These are phyloP conservation scores for Epichloe coenophiala DNA, from an alignment of 2,329 filamentous ascomycete genomes.

Conservation along the genomic window DNA sequence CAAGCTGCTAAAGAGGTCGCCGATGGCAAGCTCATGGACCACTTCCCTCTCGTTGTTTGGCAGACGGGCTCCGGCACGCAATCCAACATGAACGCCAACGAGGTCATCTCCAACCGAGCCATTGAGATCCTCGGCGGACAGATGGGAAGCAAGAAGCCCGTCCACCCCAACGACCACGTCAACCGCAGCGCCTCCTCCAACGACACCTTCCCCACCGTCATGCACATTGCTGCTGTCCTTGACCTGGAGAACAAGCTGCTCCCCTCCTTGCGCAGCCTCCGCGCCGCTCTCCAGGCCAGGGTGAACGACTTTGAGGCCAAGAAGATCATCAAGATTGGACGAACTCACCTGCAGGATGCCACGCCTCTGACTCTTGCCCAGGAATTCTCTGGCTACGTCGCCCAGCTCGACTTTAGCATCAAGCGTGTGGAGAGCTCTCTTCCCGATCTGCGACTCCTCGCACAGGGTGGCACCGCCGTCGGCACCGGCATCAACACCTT, in stretches of 20 bases:
- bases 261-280: slow-evolving; percentile 74
- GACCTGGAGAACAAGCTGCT: slow-evolving; percentile 73
- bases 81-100: slow-evolving; percentile 99
- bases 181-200: slow-evolving; percentile 99
- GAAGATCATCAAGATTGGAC: slow-evolving; percentile 97
- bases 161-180: slow-evolving; percentile 98
- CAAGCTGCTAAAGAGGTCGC: slow-evolving; percentile 90
- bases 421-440: slow-evolving; percentile 72
- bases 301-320: slow-evolving; percentile 70
- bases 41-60: slow-evolving; percentile 98
- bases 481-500: slow-evolving; percentile 97
- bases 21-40: slow-evolving; percentile 82
- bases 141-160: slow-evolving; percentile 95
- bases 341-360: slow-evolving; percentile 94
- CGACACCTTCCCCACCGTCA: slow-evolving; percentile 98
- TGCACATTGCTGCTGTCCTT: slow-evolving; percentile 96
- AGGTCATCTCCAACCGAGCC: slow-evolving; percentile 97
- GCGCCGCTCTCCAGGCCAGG: slow-evolving; percentile 76
- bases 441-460: slow-evolving; percentile 73
- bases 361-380: slow-evolving; percentile 91
- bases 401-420: slow-evolving; percentile 83
- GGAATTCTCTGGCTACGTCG: slow-evolving; percentile 95
- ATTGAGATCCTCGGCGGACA: slow-evolving; percentile 92
- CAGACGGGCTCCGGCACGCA: slow-evolving; percentile 97
- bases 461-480: slow-evolving; percentile 92